A percentile compares a stretch with the other conserved stretches of the same genome.
These are phyloP conservation scores for Aquilaria sinensis DNA, from an alignment of 345 rosid species.

Conservation along the genomic window DNA sequence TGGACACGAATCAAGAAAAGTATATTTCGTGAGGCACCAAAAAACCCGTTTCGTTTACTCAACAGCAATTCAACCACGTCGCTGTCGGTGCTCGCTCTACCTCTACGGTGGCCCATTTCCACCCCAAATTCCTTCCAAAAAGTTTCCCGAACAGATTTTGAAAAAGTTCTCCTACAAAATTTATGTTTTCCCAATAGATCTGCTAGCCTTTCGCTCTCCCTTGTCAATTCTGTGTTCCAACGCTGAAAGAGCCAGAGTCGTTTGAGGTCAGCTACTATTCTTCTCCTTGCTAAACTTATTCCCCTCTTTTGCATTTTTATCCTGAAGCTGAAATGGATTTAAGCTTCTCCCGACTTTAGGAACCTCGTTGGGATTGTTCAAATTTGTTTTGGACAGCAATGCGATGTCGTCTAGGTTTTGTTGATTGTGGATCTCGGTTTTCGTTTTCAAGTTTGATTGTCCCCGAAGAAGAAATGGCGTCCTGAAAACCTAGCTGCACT, in stretches of 20 bases:
- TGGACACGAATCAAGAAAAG: no score
- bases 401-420: not conserved
- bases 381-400: no score
- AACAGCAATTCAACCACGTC: no score
- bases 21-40: no score
- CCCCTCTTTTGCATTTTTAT: not conserved
- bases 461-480: not conserved
- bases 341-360: not conserved
- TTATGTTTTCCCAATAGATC: constrained; percentile 1
- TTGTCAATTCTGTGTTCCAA: not conserved
- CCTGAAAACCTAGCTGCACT: constrained; percentile 4
- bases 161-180: not conserved
- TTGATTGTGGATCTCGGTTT: constrained; percentile 7
- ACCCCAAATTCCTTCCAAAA: no score
- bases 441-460: not conserved
- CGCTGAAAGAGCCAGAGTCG: not conserved
- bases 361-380: not conserved
- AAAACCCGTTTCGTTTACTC: no score
- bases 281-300: not conserved
- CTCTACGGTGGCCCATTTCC: no score
- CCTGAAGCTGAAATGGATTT: not conserved
- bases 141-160: no score
- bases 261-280: constrained; percentile 10
- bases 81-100: no score
- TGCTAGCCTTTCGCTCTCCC: constrained; percentile 7